Percentiles rank a stretch among this genome's conserved stretches.
Evolutionary conservation across 108 stramenopile species (phyloP).

Genomic region (Skeletonema grethae): DNA sequence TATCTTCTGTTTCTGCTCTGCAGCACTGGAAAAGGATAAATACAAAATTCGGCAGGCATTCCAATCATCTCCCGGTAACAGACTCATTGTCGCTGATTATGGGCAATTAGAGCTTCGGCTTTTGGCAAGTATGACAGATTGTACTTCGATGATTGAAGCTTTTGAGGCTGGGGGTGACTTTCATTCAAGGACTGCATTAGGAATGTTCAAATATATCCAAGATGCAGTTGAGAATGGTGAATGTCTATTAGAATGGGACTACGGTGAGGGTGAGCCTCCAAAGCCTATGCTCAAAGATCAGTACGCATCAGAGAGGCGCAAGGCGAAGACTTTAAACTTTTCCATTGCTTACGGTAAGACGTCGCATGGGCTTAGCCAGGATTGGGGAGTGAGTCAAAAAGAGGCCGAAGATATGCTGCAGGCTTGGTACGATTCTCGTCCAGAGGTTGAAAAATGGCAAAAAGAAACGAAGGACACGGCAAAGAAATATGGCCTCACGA

Average conservation of each 20-base stretch:
- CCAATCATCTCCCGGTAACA: conserved; percentile 87
- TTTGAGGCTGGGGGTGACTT: conserved; percentile 98
- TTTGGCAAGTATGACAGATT: conserved; percentile 95
- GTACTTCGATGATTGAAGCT: conserved; percentile 96
- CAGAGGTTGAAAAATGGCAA: conserved; percentile 97
- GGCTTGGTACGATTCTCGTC: conserved; percentile 95
- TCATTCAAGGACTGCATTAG: conserved; percentile 97
- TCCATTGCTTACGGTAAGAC: conserved; percentile 99
- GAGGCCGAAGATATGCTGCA: conserved; percentile 95
- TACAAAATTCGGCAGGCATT: conserved; percentile 95
- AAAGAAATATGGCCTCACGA: conserved; percentile 66
- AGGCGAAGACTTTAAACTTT: conserved; percentile 99
- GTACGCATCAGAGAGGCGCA: conserved; percentile 96
- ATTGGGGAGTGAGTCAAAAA: conserved; percentile 91
- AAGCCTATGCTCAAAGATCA: conserved; percentile 96
- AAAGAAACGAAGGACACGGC: conserved; percentile 74
- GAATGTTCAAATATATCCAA: conserved; percentile 97
- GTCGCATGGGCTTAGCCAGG: conserved; percentile 93
- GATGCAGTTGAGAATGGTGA: conserved; percentile 92
- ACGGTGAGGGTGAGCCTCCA: conserved; percentile 86
- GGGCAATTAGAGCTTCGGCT: conserved; percentile 98
- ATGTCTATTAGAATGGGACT: conserved; percentile 98
- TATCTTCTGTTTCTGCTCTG: background rate
- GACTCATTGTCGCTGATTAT: conserved; percentile 98
- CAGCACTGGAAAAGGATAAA: conserved; percentile 96